These are phyloP conservation scores for Leishmania lainsoni DNA, from an alignment of 208 protist species.

Conservation along the genomic window DNA sequence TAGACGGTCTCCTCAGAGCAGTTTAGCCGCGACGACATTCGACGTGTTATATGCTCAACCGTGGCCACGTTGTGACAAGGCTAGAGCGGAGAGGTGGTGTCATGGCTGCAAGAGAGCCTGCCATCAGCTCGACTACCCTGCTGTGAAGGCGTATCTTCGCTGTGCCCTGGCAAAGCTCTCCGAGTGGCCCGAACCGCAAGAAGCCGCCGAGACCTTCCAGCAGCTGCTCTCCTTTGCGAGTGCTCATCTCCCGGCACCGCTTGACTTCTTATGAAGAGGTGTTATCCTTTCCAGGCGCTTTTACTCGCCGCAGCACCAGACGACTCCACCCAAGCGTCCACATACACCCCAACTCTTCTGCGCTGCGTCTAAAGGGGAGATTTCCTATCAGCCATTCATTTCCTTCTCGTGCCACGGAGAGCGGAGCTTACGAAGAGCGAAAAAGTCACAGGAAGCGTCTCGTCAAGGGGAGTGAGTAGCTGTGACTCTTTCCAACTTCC, in stretches of 20 bases:
- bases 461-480: not conserved
- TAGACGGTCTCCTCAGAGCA: not conserved
- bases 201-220: constrained; percentile 19
- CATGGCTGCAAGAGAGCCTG: constrained; percentile 33
- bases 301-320: not conserved
- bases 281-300: not conserved
- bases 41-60: constrained; percentile 1
- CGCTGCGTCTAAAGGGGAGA: not conserved
- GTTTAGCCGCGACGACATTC: constrained; percentile 5
- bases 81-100: constrained; percentile 38
- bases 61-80: constrained; percentile 16
- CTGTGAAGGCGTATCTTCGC: constrained; percentile 59
- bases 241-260: constrained; percentile 18
- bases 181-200: not conserved
- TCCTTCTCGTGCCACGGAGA: not conserved
- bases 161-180: constrained; percentile 39
- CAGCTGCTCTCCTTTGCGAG: constrained; percentile 19
- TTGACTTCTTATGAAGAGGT: constrained; percentile 24
- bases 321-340: too few relatives aligned
- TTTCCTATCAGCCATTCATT: not conserved
- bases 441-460: not conserved
- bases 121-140: constrained; percentile 43
- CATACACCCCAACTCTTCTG: not conserved
- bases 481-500: not conserved
- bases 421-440: too few relatives aligned